phyloP scores from a whole-genome alignment of 352 stramenopile species.

The Proteromonas lacertae region DNA sequence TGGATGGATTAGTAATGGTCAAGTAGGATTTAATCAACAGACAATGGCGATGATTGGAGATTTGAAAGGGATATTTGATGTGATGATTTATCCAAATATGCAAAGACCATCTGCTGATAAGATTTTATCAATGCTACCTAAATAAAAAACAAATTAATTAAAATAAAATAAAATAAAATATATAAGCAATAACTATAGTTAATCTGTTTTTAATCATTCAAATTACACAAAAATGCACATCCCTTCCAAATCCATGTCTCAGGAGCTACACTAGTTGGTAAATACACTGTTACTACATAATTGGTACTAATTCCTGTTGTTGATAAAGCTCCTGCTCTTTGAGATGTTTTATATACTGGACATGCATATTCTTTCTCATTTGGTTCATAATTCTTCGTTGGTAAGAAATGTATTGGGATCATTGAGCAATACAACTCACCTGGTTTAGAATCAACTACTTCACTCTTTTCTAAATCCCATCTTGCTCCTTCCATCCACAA shows the following conservation, averaged over 20 bases:
- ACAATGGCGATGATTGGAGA: too few relatives aligned
- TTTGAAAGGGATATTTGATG: too few relatives aligned
- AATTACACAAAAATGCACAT: constrained; percentile 53
- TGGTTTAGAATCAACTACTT: constrained; percentile 32
- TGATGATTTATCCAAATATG: too few relatives aligned
- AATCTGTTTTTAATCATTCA: constrained; percentile 25
- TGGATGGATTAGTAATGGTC: too few relatives aligned
- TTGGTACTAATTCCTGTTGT: constrained; percentile 69
- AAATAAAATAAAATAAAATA: too few relatives aligned
- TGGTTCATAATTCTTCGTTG: constrained; percentile 27
- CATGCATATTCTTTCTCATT: constrained; percentile 32
- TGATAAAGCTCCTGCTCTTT: constrained; percentile 43
- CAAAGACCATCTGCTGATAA: too few relatives aligned
- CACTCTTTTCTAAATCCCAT: constrained; percentile 25
- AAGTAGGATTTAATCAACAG: too few relatives aligned
- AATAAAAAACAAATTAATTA: too few relatives aligned
- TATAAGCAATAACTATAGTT: too few relatives aligned
- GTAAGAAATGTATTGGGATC: constrained; percentile 47
- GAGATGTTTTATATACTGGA: constrained; percentile 67
- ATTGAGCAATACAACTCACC: constrained; percentile 61
- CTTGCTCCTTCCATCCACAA: constrained; percentile 25
- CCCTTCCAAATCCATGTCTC: constrained; percentile 62
- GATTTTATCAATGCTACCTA: too few relatives aligned
- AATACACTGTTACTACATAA: constrained; percentile 53
- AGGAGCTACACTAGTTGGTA: constrained; percentile 21